Percentiles rank a stretch among this genome's conserved stretches.
These are phyloP conservation scores for Pulveroboletus sp. DNA, from an alignment of 768 basidiomycete genomes.

Conservation along the genomic window DNA sequence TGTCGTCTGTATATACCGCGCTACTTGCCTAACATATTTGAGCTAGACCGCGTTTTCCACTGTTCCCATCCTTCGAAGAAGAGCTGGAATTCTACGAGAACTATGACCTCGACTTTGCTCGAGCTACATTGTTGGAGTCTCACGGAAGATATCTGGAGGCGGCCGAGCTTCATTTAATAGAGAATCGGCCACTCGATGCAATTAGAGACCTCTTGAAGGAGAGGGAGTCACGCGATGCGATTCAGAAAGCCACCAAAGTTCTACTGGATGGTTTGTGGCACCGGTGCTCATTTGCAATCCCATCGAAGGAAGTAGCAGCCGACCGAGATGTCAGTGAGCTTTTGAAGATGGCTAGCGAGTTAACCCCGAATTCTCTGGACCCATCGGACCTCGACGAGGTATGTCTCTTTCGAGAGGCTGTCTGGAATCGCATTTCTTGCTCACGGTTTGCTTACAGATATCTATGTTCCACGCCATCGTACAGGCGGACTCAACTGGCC, in stretches of 20 bases:
- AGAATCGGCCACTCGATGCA: conserved; percentile 45
- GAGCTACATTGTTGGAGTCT: conserved; percentile 39
- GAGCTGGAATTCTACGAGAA: conserved; percentile 54
- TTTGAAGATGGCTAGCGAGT: conserved; percentile 18
- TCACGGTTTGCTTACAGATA: conserved; percentile 5
- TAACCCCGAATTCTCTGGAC: conserved; percentile 7
- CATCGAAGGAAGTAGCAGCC: conserved; percentile 1
- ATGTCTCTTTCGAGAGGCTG: background rate
- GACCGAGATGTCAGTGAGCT: conserved; percentile 13
- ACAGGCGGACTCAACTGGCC: conserved; percentile 16
- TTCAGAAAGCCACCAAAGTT: conserved; percentile 33
- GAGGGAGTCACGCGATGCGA: conserved; percentile 21
- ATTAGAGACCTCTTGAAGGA: conserved; percentile 42
- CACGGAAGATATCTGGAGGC: conserved; percentile 45
- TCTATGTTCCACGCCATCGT: conserved; percentile 34
- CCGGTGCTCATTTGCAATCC: conserved; percentile 37
- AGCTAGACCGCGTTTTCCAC: conserved; percentile 40
- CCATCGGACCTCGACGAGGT: conserved; percentile 6
- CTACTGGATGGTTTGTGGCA: conserved; percentile 45
- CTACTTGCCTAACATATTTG: background rate
- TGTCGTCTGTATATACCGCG: background rate
- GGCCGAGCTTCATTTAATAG: conserved; percentile 45
- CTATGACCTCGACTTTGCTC: conserved; percentile 46
- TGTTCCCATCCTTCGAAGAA: conserved; percentile 52
- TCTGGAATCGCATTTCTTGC: background rate